Conservation (phyloP, 805 yeast species). For the Diddensiella santjacobensis region DNA sequence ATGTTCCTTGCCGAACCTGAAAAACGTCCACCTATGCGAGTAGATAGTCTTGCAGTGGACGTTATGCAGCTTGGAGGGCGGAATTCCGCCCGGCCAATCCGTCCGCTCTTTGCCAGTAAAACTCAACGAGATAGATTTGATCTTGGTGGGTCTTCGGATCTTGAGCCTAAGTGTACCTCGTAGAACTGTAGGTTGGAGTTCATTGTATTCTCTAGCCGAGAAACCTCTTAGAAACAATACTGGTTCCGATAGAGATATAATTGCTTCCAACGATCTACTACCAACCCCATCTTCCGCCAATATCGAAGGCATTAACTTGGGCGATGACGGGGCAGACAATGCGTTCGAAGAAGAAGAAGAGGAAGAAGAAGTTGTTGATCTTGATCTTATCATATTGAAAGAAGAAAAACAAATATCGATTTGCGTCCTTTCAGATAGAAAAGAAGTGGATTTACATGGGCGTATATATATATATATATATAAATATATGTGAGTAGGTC, state of each 20-base stretch:
- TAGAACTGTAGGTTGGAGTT: neutral
- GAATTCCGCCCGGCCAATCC: slow-evolving; percentile 2
- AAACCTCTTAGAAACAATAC: neutral
- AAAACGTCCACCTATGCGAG: neutral
- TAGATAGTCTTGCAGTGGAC: neutral
- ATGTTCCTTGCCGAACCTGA: neutral
- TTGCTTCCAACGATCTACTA: neutral
- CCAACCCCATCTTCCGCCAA: too few relatives aligned
- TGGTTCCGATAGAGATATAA: neutral
- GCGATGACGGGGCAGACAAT: too few relatives aligned
- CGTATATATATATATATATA: too few relatives aligned
- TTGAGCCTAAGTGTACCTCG: neutral
- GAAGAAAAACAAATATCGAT: too few relatives aligned
- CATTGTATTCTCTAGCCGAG: neutral
- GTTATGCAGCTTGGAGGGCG: neutral
- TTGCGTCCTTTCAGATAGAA: too few relatives aligned
- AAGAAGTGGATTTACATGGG: too few relatives aligned
- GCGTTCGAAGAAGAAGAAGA: too few relatives aligned
- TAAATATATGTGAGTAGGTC: too few relatives aligned
- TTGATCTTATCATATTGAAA: too few relatives aligned
- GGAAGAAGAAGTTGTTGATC: too few relatives aligned
- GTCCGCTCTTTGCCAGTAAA: neutral
- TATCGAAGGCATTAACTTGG: too few relatives aligned
- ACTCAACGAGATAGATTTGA: neutral
- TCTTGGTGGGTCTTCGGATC: neutral